phyloP scores from a whole-genome alignment of 1,139 yeast species.

The Taphrina flavorubra region DNA sequence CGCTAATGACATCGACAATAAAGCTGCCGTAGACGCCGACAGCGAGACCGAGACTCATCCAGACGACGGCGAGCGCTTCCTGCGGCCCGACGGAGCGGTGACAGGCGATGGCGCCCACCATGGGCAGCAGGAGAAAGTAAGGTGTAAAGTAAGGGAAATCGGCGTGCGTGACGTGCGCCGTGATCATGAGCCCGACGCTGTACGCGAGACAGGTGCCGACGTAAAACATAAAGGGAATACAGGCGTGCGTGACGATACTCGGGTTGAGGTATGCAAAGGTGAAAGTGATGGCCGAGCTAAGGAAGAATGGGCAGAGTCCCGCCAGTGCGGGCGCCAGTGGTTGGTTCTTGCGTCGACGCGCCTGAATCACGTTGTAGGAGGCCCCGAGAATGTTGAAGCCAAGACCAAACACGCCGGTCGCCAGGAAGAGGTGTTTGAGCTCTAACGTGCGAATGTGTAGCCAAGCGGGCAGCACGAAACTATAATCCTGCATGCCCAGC shows the following conservation, averaged over 20 bases:
- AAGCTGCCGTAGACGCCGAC: constrained; percentile 50
- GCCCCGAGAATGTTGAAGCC: constrained; percentile 32
- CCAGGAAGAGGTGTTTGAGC: constrained; percentile 35
- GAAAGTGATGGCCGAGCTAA: constrained; percentile 49
- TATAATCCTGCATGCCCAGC: constrained; percentile 42
- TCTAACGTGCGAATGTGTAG: constrained; percentile 2
- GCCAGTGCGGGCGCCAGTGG: constrained; percentile 49
- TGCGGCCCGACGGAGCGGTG: constrained; percentile 24
- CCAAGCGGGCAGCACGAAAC: constrained; percentile 6
- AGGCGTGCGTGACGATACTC: constrained; percentile 56
- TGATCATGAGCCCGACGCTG: constrained; percentile 60
- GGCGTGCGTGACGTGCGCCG: constrained; percentile 74
- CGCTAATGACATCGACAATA: constrained; percentile 52
- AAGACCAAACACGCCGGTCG: constrained; percentile 31
- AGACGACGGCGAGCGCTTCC: constrained; percentile 51
- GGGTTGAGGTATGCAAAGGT: constrained; percentile 53
- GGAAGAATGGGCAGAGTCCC: constrained; percentile 51
- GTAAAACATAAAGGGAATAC: constrained; percentile 63
- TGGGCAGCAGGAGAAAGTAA: constrained; percentile 51
- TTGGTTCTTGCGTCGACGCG: constrained; percentile 57
- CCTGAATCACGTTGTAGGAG: constrained; percentile 63
- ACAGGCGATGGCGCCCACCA: constrained; percentile 51
- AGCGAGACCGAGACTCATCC: constrained; percentile 49
- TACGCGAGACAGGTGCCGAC: constrained; percentile 76
- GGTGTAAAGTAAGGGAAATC: constrained; percentile 61